Conservation (phyloP, 371 early-diverging fungal genomes). For the Sporodiniella umbellata region DNA sequence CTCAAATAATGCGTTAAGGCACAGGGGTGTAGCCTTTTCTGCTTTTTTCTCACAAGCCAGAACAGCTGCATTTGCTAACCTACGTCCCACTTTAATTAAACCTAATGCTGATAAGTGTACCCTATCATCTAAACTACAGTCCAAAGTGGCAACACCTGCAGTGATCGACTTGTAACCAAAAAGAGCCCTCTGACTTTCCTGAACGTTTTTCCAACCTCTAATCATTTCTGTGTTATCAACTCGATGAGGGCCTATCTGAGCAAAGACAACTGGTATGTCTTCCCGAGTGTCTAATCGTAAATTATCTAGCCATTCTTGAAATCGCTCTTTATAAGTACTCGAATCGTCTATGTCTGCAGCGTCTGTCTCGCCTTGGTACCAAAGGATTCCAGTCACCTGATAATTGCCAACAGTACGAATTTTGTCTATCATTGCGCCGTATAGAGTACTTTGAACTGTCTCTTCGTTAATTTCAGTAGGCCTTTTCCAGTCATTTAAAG, state of each 20-base stretch:
- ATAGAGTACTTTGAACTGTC: slow-evolving; percentile 19
- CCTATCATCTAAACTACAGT: slow-evolving; percentile 32
- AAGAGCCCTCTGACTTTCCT: slow-evolving; percentile 20
- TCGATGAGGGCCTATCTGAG: slow-evolving; percentile 28
- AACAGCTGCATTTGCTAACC: slow-evolving; percentile 27
- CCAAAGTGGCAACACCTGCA: slow-evolving; percentile 26
- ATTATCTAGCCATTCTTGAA: slow-evolving; percentile 9
- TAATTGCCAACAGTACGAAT: slow-evolving; percentile 17
- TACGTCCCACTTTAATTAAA: slow-evolving; percentile 19
- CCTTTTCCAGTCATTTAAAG: slow-evolving; percentile 27
- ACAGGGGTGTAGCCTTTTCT: background rate
- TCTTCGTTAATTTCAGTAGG: slow-evolving; percentile 1
- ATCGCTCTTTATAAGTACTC: slow-evolving; percentile 8
- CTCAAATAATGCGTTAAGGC: background rate
- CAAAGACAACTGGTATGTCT: slow-evolving; percentile 23
- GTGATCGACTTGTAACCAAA: background rate
- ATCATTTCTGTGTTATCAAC: slow-evolving; percentile 2
- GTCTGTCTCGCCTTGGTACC: slow-evolving; percentile 50
- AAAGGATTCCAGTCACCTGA: slow-evolving; percentile 30
- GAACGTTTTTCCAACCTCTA: slow-evolving; percentile 22
- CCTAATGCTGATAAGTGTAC: slow-evolving; percentile 34
- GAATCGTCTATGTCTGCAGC: slow-evolving; percentile 1
- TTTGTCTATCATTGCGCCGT: slow-evolving; percentile 37
- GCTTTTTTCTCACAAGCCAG: slow-evolving; percentile 2
- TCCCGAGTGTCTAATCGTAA: slow-evolving; percentile 11